These are phyloP conservation scores for Anisodus tanguticus DNA, from an alignment of 257 asterid species.

Conservation along the genomic window DNA sequence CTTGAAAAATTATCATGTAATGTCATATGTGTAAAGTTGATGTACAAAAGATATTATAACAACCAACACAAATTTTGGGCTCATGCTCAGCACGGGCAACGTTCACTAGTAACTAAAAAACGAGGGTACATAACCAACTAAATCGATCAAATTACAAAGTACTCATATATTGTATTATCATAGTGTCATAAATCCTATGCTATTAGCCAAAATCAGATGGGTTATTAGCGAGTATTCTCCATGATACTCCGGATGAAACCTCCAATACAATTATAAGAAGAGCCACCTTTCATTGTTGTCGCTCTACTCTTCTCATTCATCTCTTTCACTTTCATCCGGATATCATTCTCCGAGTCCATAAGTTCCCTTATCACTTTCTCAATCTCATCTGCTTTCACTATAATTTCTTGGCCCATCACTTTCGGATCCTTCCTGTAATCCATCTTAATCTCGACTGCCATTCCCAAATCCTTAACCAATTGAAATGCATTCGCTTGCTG, in stretches of 20 bases:
- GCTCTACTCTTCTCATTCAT: constrained; percentile 1
- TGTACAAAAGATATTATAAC: too few species aligned
- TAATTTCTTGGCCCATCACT: constrained; percentile 29
- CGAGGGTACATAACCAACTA: too few species aligned
- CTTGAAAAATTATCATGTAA: too few species aligned
- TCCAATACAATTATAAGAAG: constrained; percentile 6
- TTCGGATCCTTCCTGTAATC: not conserved
- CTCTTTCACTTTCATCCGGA: constrained; percentile 24
- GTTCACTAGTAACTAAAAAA: too few species aligned
- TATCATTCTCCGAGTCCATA: constrained; percentile 40
- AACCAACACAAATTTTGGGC: too few species aligned
- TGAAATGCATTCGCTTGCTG: not conserved
- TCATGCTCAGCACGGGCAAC: too few species aligned
- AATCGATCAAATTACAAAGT: too few species aligned
- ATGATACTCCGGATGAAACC: not conserved
- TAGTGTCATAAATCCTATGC: too few species aligned
- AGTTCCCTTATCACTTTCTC: constrained; percentile 45
- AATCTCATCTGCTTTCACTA: constrained; percentile 45
- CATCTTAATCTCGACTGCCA: not conserved
- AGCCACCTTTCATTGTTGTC: constrained; percentile 16
- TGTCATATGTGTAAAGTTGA: too few species aligned
- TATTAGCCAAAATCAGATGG: not conserved
- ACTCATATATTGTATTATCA: too few species aligned
- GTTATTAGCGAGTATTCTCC: not conserved
- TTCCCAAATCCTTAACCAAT: not conserved